Base-by-base conservation (phyloP, 805 yeast species). In the Kurtzmaniella fragi region DNA sequence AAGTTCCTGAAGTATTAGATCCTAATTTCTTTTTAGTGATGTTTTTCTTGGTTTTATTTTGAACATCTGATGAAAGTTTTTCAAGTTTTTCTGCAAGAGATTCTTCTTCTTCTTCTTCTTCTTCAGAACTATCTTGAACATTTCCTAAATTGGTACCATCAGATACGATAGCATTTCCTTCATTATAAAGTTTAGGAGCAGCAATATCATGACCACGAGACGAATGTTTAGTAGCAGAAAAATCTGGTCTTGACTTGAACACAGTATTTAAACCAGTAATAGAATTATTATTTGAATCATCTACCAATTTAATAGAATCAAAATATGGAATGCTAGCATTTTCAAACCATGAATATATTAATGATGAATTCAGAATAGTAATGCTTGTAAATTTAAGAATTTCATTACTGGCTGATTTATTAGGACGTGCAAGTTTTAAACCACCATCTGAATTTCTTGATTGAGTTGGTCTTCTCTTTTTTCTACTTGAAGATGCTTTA, bases 81-180 rank as follows among this genome's bases (percentile, higher is more conserved):
- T 73, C 72, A 39, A 75, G 53, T 52, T 71, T 73, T 39, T 82
- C 86, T 4, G 82, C 84, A 42, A 76, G 57, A 2, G 75, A 58
- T 39, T 68, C 72, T 12, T 48, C 47, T 30, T 53, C 54, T 17
- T 48, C 62, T 39, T 68, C 72, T 12, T 48, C 47, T 30, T 53
- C 54, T 17, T 48, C 70, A 26, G 66, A 73, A 4, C 67, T 70
- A 29, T 65, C 67, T 20, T 73, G 73, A 34, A 82, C 64, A 54
- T 80, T 78, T 45, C 68, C 70, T 44, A 77, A 65, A 47, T 82
- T 80, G 45, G 73, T 75, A 46, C 93, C 93, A 35, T 78, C 76
- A 1, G 81, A 70, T 4, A 82, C 71, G 10, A 75, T 70, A 1
- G 85, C 77, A 48, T 75, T 73, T 23, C 74, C 73, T 57, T 84